A percentile compares a stretch with the other conserved stretches of the same genome.
These are phyloP conservation scores for Puccinia coronata DNA, from an alignment of 1,284 basidiomycete genomes.

Conservation along the genomic window DNA sequence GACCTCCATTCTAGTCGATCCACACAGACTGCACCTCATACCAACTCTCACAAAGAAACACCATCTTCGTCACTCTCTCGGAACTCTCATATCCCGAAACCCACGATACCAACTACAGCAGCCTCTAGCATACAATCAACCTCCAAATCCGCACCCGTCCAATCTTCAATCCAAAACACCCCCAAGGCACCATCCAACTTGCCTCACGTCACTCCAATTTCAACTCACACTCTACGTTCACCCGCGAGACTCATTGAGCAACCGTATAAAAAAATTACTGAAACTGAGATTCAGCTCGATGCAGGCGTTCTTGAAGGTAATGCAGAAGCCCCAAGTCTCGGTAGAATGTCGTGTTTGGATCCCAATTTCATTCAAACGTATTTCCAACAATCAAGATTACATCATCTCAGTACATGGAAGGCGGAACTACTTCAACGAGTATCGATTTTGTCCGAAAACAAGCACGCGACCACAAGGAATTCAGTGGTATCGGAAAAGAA, in stretches of 20 bases:
- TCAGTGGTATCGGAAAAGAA: constrained; percentile 25
- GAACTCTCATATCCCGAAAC: neutral
- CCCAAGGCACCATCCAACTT: constrained; percentile 51
- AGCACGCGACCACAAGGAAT: constrained; percentile 3
- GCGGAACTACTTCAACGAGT: constrained; percentile 78
- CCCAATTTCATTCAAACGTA: constrained; percentile 83
- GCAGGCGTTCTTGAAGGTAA: constrained; percentile 58
- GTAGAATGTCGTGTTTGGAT: constrained; percentile 74
- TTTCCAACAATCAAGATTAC: constrained; percentile 86
- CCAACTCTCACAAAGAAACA: neutral
- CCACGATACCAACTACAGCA: neutral
- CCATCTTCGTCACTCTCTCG: constrained; percentile 2
- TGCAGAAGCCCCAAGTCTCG: constrained; percentile 59
- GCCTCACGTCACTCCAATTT: neutral
- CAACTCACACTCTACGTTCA: neutral
- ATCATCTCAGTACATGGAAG: constrained; percentile 91
- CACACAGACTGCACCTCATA: neutral
- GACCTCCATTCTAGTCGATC: neutral
- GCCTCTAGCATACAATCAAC: constrained; percentile 9
- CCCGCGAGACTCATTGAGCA: neutral
- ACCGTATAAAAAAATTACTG: constrained; percentile 52
- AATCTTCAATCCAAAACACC: constrained; percentile 6
- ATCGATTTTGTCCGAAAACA: constrained; percentile 50
- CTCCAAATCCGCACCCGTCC: neutral
- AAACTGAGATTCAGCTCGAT: constrained; percentile 61